Conservation (phyloP, 2,329 filamentous ascomycete species). For the Penicillium sumatraense region DNA sequence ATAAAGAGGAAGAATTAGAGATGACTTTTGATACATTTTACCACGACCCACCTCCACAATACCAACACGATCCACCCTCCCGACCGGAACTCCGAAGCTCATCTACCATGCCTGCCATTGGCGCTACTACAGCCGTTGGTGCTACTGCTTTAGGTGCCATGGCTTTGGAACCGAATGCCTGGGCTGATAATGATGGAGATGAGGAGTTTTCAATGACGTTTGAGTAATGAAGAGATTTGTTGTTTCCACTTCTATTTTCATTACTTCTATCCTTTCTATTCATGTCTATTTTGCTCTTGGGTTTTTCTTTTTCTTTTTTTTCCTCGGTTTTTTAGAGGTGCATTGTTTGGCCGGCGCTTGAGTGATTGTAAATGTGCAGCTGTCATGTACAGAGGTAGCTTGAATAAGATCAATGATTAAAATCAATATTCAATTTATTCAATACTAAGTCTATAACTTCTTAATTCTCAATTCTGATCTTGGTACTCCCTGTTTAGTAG, state of each 20-base stretch:
- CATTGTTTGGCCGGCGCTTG: slow-evolving; percentile 3
- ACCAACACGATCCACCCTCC: slow-evolving; percentile 16
- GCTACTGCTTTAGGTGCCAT: slow-evolving; percentile 33
- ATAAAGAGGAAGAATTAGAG: slow-evolving; percentile 51
- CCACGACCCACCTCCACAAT: slow-evolving; percentile 41
- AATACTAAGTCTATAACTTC: no score
- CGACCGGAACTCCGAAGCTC: slow-evolving; percentile 38
- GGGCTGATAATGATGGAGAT: slow-evolving; percentile 74
- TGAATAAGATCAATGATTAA: neutral
- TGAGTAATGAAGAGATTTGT: slow-evolving; percentile 56
- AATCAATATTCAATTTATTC: no score
- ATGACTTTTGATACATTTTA: slow-evolving; percentile 76
- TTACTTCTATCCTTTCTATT: no score
- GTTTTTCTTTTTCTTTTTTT: neutral
- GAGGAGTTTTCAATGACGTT: slow-evolving; percentile 82
- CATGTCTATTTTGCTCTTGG: slow-evolving; percentile 2
- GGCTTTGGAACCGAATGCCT: slow-evolving; percentile 62
- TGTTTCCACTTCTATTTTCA: neutral
- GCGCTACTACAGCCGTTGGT: slow-evolving; percentile 28
- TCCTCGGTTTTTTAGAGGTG: slow-evolving; percentile 4
- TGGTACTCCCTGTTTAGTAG: no score
- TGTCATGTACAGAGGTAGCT: slow-evolving; percentile 16
- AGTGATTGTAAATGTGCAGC: slow-evolving; percentile 7
- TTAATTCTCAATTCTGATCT: no score
- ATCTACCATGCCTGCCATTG: slow-evolving; percentile 36